A percentile compares a stretch with the other conserved stretches of the same genome.
These are phyloP conservation scores for Albifimbria verrucaria DNA, from an alignment of 2,329 filamentous ascomycete genomes.

Conservation along the genomic window DNA sequence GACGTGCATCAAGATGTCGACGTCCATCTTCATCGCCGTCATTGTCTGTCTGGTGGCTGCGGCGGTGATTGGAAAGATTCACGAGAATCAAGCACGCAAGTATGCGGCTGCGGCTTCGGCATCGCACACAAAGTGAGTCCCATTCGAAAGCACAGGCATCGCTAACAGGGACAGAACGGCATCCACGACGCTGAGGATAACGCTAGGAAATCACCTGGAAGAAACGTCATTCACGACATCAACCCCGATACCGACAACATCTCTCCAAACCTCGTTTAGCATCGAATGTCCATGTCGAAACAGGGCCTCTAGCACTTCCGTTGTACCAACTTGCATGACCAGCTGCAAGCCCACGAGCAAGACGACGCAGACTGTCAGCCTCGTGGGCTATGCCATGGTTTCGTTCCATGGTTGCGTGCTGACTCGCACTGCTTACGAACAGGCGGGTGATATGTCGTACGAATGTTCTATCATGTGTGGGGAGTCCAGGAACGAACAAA, in stretches of 20 bases:
- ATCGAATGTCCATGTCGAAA: neutral
- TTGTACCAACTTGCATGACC: neutral
- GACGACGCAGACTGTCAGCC: neutral
- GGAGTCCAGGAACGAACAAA: neutral
- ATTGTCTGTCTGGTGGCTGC: constrained; percentile 20
- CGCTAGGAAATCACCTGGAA: neutral
- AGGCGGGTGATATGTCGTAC: neutral
- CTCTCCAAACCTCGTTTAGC: neutral
- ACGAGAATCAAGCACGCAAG: constrained; percentile 3
- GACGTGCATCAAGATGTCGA: constrained; percentile 14
- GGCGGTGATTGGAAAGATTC: constrained; percentile 18
- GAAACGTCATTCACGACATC: neutral
- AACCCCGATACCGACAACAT: neutral
- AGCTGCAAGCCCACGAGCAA: neutral
- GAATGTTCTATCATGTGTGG: constrained; percentile 9
- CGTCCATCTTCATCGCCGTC: constrained; percentile 19
- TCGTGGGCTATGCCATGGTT: constrained; percentile 9
- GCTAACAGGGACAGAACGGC: neutral
- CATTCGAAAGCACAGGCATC: neutral
- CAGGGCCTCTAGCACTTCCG: neutral
- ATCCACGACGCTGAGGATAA: neutral
- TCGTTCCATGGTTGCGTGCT: constrained; percentile 10
- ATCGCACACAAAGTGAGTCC: neutral
- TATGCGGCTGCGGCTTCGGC: neutral
- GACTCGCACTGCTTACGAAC: constrained; percentile 6